A percentile compares a stretch with the other conserved stretches of the same genome.
phyloP scores from a whole-genome alignment of 1,284 basidiomycete genomes.

The Cryptococcus maquisensis region DNA sequence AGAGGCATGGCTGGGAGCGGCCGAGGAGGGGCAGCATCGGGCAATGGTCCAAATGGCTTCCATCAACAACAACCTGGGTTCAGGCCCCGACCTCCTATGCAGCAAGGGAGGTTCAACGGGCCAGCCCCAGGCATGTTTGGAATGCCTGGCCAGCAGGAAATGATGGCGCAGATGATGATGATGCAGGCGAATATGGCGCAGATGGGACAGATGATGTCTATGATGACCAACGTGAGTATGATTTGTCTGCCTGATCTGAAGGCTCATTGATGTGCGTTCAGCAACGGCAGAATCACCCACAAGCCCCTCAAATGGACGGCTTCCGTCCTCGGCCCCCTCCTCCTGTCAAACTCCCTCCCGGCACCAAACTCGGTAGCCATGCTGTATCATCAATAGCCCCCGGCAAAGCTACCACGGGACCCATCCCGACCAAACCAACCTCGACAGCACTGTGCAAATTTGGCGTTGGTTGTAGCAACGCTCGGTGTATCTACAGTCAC shows the following conservation, averaged over 20 bases:
- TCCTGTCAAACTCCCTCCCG: slow-evolving; percentile 32
- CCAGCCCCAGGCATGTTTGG: slow-evolving; percentile 16
- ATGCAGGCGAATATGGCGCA: slow-evolving; percentile 51
- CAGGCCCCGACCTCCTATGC: neutral
- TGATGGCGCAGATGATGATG: slow-evolving; percentile 51
- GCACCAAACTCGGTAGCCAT: slow-evolving; percentile 35
- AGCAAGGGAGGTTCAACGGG: slow-evolving; percentile 14
- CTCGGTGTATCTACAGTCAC: slow-evolving; percentile 80
- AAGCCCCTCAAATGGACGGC: slow-evolving; percentile 3
- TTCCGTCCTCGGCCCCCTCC: slow-evolving; percentile 15
- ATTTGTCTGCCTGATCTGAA: neutral
- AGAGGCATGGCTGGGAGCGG: slow-evolving; percentile 18
- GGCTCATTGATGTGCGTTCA: neutral
- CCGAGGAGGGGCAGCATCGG: slow-evolving; percentile 9
- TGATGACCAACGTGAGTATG: slow-evolving; percentile 43
- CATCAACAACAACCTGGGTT: slow-evolving; percentile 1
- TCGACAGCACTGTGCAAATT: slow-evolving; percentile 74
- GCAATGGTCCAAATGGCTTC: neutral
- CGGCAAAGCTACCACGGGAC: slow-evolving; percentile 21
- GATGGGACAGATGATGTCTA: slow-evolving; percentile 49
- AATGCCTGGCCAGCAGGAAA: slow-evolving; percentile 40
- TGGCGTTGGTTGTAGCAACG: slow-evolving; percentile 78
- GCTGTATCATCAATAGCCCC: slow-evolving; percentile 30
- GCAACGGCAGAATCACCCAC: neutral
- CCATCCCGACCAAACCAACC: slow-evolving; percentile 48